A percentile compares a stretch with the other conserved stretches of the same genome.
phyloP scores from a whole-genome alignment of 2,329 filamentous ascomycete genomes.

The Epichloe aotearoae region DNA sequence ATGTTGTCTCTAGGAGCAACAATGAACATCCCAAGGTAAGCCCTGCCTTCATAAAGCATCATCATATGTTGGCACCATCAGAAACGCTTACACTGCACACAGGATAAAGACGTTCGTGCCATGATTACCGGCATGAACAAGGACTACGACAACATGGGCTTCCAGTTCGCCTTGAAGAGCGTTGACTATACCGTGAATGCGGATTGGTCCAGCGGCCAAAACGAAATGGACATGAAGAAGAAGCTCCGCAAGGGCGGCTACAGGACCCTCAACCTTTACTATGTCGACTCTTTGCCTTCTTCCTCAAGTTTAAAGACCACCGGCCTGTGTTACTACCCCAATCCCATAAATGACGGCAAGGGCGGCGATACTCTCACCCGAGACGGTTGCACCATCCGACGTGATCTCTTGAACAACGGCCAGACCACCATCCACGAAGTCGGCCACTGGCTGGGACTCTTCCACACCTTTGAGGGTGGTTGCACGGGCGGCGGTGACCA shows the following conservation, averaged over 20 bases:
- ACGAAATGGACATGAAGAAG: conserved; percentile 1
- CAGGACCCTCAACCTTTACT: conserved; percentile 30
- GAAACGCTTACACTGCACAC: background rate
- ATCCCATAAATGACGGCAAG: background rate
- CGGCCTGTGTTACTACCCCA: background rate
- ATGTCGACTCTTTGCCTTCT: conserved; percentile 8
- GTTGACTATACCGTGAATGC: background rate
- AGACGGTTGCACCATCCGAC: conserved; percentile 11
- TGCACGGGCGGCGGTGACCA: conserved; percentile 20
- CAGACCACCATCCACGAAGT: conserved; percentile 22
- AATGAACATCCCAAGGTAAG: background rate
- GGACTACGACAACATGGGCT: background rate
- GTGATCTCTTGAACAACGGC: conserved; percentile 8
- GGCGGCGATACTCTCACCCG: conserved; percentile 10
- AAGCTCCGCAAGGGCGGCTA: conserved; percentile 23
- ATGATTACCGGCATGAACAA: background rate
- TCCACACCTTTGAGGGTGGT: conserved; percentile 28
- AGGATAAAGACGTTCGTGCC: background rate
- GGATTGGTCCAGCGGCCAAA: background rate
- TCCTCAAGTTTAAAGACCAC: conserved; percentile 7
- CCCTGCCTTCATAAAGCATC: background rate
- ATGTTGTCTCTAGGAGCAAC: background rate
- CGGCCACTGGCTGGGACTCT: conserved; percentile 31
- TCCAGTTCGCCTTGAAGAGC: background rate
- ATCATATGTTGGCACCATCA: background rate